These are phyloP conservation scores for Coffea eugenioides DNA, from an alignment of 257 asterid species.

Conservation along the genomic window DNA sequence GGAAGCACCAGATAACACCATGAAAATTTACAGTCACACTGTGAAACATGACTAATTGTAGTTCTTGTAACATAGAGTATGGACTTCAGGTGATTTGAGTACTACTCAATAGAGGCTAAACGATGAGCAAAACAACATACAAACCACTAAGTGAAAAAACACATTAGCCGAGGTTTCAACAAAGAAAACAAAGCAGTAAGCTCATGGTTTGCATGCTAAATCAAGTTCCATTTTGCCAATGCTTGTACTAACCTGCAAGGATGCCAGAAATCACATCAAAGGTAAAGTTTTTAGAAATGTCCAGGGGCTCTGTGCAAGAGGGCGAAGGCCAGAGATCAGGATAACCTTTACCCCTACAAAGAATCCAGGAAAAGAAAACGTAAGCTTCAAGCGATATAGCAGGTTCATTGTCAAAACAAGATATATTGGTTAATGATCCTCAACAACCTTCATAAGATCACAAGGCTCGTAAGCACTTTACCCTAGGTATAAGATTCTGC, in stretches of 20 bases:
- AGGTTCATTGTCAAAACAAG: constrained; percentile 11
- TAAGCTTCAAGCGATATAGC: constrained; percentile 15
- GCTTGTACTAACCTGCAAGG: constrained; percentile 52
- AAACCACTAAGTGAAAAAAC: not conserved
- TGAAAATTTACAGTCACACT: not conserved
- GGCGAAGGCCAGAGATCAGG: constrained; percentile 97
- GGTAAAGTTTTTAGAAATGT: constrained; percentile 79
- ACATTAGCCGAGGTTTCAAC: not conserved
- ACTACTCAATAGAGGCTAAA: not conserved
- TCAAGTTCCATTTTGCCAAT: not conserved
- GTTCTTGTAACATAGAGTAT: not conserved
- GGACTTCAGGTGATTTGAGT: not conserved
- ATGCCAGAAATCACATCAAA: constrained; percentile 78
- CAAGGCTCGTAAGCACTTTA: constrained; percentile 1
- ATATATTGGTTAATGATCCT: not conserved
- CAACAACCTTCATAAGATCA: not conserved
- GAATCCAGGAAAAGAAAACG: not conserved
- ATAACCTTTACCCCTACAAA: constrained; percentile 84
- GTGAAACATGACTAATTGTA: not conserved
- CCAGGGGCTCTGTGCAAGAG: constrained; percentile 88
- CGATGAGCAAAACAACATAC: not conserved
- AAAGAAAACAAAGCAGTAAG: not conserved
- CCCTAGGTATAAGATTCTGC: not conserved
- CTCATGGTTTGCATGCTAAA: constrained; percentile 1
- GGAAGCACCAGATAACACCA: not conserved